Evolutionary conservation across 2,329 filamentous ascomycete genomes (phyloP).

Genomic region (Diaporthe sp.): DNA sequence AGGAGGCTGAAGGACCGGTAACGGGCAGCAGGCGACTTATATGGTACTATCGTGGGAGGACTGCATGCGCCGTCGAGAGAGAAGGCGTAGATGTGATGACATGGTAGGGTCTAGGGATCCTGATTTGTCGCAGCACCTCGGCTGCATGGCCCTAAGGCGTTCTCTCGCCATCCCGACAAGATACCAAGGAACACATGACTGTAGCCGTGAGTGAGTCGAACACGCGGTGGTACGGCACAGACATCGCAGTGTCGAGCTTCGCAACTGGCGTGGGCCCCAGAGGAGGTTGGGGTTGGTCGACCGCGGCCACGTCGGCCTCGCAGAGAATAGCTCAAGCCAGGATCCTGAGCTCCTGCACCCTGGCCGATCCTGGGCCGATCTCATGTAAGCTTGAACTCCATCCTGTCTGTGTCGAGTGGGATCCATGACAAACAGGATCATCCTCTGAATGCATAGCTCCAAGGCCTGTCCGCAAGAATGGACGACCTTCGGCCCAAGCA

Average conservation of each 20-base stretch:
- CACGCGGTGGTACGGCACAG: slow-evolving; percentile 34
- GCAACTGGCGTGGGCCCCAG: slow-evolving; percentile 10
- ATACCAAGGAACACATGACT: slow-evolving; percentile 27
- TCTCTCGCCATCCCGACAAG: slow-evolving; percentile 28
- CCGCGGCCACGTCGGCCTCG: slow-evolving; percentile 32
- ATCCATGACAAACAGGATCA: slow-evolving; percentile 30
- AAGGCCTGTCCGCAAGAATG: not conserved
- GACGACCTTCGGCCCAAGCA: not conserved
- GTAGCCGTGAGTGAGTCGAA: slow-evolving; percentile 4
- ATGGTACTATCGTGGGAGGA: slow-evolving; percentile 26
- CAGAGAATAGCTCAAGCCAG: slow-evolving; percentile 34
- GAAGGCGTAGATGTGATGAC: slow-evolving; percentile 31
- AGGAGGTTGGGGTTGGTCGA: slow-evolving; percentile 25
- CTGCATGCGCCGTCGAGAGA: slow-evolving; percentile 10
- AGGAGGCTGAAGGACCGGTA: slow-evolving; percentile 32
- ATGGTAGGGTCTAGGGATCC: slow-evolving; percentile 1
- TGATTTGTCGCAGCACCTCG: slow-evolving; percentile 27
- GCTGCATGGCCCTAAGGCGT: slow-evolving; percentile 7
- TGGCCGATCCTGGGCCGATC: slow-evolving; percentile 27
- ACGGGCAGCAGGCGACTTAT: slow-evolving; percentile 38
- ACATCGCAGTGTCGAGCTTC: slow-evolving; percentile 26
- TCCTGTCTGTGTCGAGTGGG: slow-evolving; percentile 14
- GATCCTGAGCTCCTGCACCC: slow-evolving; percentile 15
- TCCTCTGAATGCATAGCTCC: slow-evolving; percentile 13
- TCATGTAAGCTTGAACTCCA: slow-evolving; percentile 35